Conservation (phyloP, 164 flowering plant species). For the Chloranthus sessilifolius region DNA sequence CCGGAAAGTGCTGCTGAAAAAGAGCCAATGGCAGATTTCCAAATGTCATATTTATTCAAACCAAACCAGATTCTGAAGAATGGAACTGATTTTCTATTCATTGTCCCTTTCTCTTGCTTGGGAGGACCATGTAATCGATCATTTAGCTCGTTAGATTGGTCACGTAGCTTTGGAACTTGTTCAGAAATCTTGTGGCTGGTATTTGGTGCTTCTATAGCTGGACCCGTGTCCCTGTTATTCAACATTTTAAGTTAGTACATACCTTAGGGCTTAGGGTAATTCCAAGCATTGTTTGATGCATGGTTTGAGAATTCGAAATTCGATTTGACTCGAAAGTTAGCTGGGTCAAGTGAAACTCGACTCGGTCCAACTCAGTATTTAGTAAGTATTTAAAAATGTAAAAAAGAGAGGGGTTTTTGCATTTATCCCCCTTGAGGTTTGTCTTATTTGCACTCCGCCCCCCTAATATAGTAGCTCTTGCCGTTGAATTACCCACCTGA, state of each 20-base stretch:
- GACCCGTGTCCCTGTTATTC: constrained; percentile 23
- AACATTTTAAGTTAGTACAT: constrained; percentile 4
- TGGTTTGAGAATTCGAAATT: too few species aligned
- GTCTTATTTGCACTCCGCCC: too few species aligned
- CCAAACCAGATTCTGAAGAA: constrained; percentile 31
- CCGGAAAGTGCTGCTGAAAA: constrained; percentile 66
- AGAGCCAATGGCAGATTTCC: constrained; percentile 43
- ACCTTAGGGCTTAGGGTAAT: too few species aligned
- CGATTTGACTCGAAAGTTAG: too few species aligned
- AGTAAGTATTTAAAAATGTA: too few species aligned
- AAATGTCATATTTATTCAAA: constrained; percentile 17
- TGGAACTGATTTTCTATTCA: constrained; percentile 13
- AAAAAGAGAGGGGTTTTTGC: too few species aligned
- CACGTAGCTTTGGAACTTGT: constrained; percentile 17
- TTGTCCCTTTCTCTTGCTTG: constrained; percentile 4
- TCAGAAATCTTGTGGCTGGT: constrained; percentile 10
- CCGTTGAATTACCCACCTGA: too few species aligned
- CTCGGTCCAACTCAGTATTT: too few species aligned
- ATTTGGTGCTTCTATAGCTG: constrained; percentile 17
- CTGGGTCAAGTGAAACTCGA: too few species aligned
- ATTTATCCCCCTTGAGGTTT: too few species aligned
- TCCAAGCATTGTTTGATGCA: too few species aligned
- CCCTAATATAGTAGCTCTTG: too few species aligned
- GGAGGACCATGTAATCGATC: constrained; percentile 4
- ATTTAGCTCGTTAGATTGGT: constrained; percentile 11